Evolutionary conservation across 176 grass and related monocot species (phyloP).

Genomic region (Ensete ventricosum): DNA sequence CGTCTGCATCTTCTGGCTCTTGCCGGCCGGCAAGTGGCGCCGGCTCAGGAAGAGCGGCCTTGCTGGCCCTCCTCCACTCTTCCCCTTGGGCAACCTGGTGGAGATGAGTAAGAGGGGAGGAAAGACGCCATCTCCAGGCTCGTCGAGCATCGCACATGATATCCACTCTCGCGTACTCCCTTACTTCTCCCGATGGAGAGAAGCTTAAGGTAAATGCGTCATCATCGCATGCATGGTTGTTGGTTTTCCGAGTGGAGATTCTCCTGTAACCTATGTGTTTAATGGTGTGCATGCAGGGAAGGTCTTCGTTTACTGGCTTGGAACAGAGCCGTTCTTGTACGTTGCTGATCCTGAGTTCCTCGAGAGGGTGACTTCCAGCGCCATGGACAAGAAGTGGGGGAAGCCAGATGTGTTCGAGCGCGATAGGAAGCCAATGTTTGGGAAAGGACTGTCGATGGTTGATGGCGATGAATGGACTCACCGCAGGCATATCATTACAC

Average conservation of each 20-base stretch:
- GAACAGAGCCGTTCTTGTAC: conserved; percentile 84
- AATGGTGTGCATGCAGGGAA: conserved; percentile 25
- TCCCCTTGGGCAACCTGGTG: conserved; percentile 38
- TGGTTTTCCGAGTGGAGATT: background rate
- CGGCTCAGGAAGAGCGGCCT: conserved; percentile 26
- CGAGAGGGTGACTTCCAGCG: conserved; percentile 35
- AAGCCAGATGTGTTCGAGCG: conserved; percentile 83
- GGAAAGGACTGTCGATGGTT: conserved; percentile 47
- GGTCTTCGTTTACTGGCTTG: conserved; percentile 87
- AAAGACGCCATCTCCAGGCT: background rate
- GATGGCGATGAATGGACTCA: conserved; percentile 61
- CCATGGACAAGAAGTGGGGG: conserved; percentile 55
- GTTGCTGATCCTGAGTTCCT: conserved; percentile 79
- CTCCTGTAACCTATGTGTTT: no score
- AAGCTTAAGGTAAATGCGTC: conserved; percentile 29
- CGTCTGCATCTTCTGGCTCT: conserved; percentile 27
- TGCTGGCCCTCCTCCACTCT: conserved; percentile 20
- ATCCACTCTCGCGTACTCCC: conserved; percentile 66
- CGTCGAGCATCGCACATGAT: conserved; percentile 18
- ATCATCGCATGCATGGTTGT: background rate
- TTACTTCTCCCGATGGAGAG: conserved; percentile 59
- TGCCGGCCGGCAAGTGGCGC: background rate
- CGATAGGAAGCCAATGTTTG: conserved; percentile 85
- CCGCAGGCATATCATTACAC: conserved; percentile 68
- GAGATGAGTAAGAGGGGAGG: conserved; percentile 22